These are phyloP conservation scores for Magnaporthales sp. DNA, from an alignment of 2,329 filamentous ascomycete genomes.

Conservation along the genomic window DNA sequence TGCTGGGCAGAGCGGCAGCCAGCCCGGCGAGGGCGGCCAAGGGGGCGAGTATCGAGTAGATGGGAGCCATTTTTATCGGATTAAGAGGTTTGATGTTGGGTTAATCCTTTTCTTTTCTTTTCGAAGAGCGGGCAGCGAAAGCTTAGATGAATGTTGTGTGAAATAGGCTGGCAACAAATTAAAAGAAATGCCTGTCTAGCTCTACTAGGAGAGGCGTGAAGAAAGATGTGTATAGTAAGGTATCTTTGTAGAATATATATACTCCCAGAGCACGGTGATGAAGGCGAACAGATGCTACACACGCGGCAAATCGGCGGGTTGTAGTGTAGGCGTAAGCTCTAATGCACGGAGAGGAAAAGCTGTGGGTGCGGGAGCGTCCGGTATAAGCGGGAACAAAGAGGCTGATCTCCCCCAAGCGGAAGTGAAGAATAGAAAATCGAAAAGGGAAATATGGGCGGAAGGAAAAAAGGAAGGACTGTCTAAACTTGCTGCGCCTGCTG, in stretches of 20 bases:
- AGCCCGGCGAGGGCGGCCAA: slow-evolving; percentile 7
- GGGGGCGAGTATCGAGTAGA: slow-evolving; percentile 8
- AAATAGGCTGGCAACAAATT: background rate
- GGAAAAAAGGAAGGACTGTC: slow-evolving; percentile 4
- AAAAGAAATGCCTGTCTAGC: slow-evolving; percentile 3
- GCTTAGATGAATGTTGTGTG: background rate
- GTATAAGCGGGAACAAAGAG: background rate
- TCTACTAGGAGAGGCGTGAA: slow-evolving; percentile 2
- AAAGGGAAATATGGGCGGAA: background rate
- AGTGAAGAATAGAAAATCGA: background rate
- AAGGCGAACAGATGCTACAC: background rate
- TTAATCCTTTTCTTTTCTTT: background rate
- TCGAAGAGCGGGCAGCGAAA: slow-evolving; percentile 4
- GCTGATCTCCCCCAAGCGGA: background rate
- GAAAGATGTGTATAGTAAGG: background rate
- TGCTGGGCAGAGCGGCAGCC: background rate
- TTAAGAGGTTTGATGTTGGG: slow-evolving; percentile 3
- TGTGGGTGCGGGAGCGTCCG: background rate
- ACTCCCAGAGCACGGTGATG: background rate
- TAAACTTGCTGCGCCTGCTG: slow-evolving; percentile 6
- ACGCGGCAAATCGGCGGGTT: background rate
- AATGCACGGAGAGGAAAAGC: background rate
- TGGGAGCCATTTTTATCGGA: slow-evolving; percentile 14
- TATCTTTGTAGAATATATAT: slow-evolving; percentile 2
- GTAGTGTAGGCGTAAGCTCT: slow-evolving; percentile 1